A percentile compares a stretch with the other conserved stretches of the same genome.
phyloP scores from a whole-genome alignment of 169 alveolate genomes.

The Plasmodium vivax region DNA sequence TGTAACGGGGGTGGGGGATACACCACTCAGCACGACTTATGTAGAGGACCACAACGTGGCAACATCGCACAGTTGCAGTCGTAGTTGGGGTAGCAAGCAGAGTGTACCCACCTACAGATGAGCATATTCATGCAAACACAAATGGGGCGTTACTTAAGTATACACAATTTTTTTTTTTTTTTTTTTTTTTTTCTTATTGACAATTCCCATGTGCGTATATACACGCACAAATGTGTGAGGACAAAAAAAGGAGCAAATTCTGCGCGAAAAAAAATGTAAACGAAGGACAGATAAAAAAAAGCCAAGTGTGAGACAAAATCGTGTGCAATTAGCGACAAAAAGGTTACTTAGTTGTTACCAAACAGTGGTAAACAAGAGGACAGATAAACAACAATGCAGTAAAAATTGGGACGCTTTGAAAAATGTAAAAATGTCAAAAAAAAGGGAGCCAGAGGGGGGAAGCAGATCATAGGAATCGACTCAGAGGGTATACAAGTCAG shows the following conservation, averaged over 20 bases:
- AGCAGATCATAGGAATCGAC: background rate
- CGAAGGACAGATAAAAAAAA: background rate
- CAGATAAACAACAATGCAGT: background rate
- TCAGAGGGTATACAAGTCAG: background rate
- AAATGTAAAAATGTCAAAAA: background rate
- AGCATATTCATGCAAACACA: background rate
- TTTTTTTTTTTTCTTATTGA: background rate
- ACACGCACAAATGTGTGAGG: background rate
- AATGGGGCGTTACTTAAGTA: background rate
- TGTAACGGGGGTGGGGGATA: background rate
- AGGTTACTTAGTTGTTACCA: background rate
- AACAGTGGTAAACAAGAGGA: background rate
- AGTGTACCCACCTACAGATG: background rate
- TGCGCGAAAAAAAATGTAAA: background rate
- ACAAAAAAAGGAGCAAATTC: constrained; percentile 1
- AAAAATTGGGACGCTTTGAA: background rate
- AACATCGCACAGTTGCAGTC: background rate
- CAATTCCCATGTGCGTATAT: background rate
- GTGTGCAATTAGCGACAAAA: background rate
- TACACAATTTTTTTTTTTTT: background rate
- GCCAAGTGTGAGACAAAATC: background rate
- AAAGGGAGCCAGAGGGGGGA: background rate
- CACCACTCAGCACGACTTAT: background rate
- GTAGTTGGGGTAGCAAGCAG: background rate
- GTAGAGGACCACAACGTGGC: background rate